Evolutionary conservation across 495 filamentous ascomycete genomes (phyloP), one percentile per base, ranked within the genome.

Genomic region (Trichoderma erinaceum): DNA sequence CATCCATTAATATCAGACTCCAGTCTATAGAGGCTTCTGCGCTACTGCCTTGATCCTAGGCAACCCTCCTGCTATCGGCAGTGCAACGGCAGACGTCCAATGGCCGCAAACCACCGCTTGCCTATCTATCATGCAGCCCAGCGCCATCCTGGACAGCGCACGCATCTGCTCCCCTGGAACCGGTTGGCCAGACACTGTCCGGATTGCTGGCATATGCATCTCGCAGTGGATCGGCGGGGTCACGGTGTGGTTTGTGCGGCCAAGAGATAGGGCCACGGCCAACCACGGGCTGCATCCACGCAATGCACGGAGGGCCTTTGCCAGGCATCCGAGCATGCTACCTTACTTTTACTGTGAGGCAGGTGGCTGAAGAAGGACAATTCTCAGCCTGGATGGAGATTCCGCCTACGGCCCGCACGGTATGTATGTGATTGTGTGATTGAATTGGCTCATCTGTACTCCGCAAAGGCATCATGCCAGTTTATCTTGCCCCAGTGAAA

Each of bases 121-220:
- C 56, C 56, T 61, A 61, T 61, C 56, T 29, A 1, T 29, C 29
- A 23, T 21, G 56, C 16, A 21, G 5, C 27, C 56, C 7, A 3
- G 4, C 4, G n/a, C 48, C 48, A 52, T 6, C 8, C 43, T 23
- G 25, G 56, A 61, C 56, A 61, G 56, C 56, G 56, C 56, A 61
- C 27, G 56, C 56, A 29, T 61, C 56, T 15, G 25, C 16, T 12
- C 56, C 56, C 56, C 27, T 61, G 11, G 56, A 61, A 25, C 56
- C 56, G 56, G 56, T 61, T 61, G 56, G 56, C 56, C 27, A 32
- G 56, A 23, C 27, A 32, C 13, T 61, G 56, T 61, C 56, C 27
- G 56, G 10, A 61, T 35, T 61, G 25, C 56, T 61, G 56, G 56
- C 56, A 61, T 61, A 61, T 61, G 56, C 56, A 61, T 18, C 27